phyloP scores from a whole-genome alignment of 1,139 yeast genomes.

The Suhomyces bokatorum region DNA sequence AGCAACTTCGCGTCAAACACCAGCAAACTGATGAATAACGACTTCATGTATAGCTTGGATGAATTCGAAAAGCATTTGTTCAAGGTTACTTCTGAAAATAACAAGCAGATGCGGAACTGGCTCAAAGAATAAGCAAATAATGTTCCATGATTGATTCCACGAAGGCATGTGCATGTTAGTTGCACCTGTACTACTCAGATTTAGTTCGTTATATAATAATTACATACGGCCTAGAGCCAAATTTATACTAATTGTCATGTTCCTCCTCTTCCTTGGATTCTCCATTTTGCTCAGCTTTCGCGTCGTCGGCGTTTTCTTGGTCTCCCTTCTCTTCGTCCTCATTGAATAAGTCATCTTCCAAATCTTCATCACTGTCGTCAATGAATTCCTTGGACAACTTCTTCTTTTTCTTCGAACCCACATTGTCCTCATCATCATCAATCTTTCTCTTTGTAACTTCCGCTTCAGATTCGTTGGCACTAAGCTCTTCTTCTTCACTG shows the following conservation, averaged over 20 bases:
- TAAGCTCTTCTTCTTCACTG: conserved; percentile 22
- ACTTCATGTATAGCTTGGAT: conserved; percentile 66
- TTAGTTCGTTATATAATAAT: conserved; percentile 2
- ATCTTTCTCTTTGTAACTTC: conserved; percentile 18
- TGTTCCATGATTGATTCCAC: too few species aligned
- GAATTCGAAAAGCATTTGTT: conserved; percentile 70
- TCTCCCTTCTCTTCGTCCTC: conserved; percentile 18
- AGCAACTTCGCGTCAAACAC: conserved; percentile 69
- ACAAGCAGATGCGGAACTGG: conserved; percentile 69
- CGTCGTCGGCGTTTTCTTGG: conserved; percentile 9
- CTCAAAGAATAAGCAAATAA: conserved; percentile 9
- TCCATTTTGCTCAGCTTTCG: conserved; percentile 13
- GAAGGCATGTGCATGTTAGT: too few species aligned
- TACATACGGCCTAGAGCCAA: conserved; percentile 1
- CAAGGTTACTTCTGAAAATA: conserved; percentile 58
- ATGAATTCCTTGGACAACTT: conserved; percentile 50
- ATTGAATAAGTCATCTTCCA: conserved; percentile 25
- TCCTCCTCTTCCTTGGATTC: conserved; percentile 25
- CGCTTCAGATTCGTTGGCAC: conserved; percentile 12
- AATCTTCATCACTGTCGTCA: conserved; percentile 56
- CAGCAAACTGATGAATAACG: conserved; percentile 41
- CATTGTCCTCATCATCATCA: conserved; percentile 15
- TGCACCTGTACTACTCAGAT: not conserved
- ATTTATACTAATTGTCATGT: conserved; percentile 14
- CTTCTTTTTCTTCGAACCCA: conserved; percentile 30